A percentile compares a stretch with the other conserved stretches of the same genome.
Evolutionary conservation across 2,329 filamentous ascomycete genomes (phyloP).

Genomic region (Fusarium anguioides): DNA sequence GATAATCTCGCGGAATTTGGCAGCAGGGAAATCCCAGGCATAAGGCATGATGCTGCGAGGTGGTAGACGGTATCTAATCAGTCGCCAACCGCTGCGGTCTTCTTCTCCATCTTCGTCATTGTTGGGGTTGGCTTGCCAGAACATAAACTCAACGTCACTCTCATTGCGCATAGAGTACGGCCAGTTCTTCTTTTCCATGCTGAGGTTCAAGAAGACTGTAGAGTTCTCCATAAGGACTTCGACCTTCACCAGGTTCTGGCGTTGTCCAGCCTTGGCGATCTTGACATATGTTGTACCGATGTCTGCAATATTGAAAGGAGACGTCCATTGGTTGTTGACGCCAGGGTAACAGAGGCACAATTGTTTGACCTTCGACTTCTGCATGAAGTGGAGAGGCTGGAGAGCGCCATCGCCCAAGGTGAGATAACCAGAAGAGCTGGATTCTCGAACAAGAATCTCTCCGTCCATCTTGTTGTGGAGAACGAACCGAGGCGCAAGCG

Average conservation of each 20-base stretch:
- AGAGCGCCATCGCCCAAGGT: constrained; percentile 81
- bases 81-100: constrained; percentile 89
- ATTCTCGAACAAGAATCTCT: constrained; percentile 89
- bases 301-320: constrained; percentile 96
- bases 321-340: constrained; percentile 96
- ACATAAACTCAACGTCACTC: constrained; percentile 95
- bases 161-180: constrained; percentile 99
- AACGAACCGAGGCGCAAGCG: constrained; percentile 90
- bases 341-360: constrained; percentile 93
- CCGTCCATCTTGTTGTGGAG: constrained; percentile 93
- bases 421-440: constrained; percentile 87
- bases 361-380: constrained; percentile 85
- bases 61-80: constrained; percentile 90
- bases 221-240: constrained; percentile 93
- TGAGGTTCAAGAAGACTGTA: constrained; percentile 92
- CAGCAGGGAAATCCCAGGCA: constrained; percentile 98
- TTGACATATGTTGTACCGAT: constrained; percentile 94
- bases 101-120: constrained; percentile 89
- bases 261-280: constrained; percentile 87
- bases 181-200: constrained; percentile 93
- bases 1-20: constrained; percentile 94
- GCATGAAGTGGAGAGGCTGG: constrained; percentile 88
- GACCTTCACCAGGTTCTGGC: constrained; percentile 86
- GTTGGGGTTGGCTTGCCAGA: constrained; percentile 94
- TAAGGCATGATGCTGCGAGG: constrained; percentile 99